These are phyloP conservation scores for Myriosclerotinia curreyana DNA, from an alignment of 2,329 filamentous ascomycete species.

Conservation along the genomic window DNA sequence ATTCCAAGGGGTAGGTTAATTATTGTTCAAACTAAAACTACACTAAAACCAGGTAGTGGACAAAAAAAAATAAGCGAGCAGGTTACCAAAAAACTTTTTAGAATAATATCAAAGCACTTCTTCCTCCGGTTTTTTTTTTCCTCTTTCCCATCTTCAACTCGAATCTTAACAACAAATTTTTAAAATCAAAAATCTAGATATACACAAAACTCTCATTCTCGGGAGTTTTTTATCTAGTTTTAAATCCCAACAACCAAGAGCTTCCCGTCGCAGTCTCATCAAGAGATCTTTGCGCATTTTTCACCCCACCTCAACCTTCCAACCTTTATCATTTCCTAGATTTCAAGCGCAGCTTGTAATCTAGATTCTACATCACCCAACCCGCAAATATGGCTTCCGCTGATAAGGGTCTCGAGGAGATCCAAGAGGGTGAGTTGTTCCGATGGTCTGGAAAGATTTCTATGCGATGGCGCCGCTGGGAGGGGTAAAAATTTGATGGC, in stretches of 20 bases:
- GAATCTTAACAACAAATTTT: constrained; percentile 22
- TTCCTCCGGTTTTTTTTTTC: background rate
- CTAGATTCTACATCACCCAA: constrained; percentile 53
- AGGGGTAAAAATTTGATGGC: background rate
- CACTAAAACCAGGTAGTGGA: constrained; percentile 3
- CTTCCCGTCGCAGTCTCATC: constrained; percentile 37
- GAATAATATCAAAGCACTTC: constrained; percentile 5
- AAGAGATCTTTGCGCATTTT: constrained; percentile 37
- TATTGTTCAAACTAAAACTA: background rate
- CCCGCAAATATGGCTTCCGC: constrained; percentile 88
- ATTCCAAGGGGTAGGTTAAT: too few relatives aligned
- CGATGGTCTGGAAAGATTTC: background rate
- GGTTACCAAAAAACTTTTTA: constrained; percentile 20
- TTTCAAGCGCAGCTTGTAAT: constrained; percentile 78
- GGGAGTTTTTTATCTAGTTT: constrained; percentile 52
- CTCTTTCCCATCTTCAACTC: constrained; percentile 1
- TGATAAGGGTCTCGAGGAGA: constrained; percentile 97
- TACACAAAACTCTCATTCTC: constrained; percentile 40
- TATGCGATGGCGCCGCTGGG: background rate
- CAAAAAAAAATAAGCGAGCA: constrained; percentile 8
- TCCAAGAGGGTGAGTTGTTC: constrained; percentile 76
- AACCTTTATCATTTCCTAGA: constrained; percentile 49
- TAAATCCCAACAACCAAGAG: constrained; percentile 35
- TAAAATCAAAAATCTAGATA: constrained; percentile 34
- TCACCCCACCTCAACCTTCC: constrained; percentile 33